Percentiles rank a stretch among this genome's conserved stretches.
These are phyloP conservation scores for Pistacia atlantica DNA, from an alignment of 345 rosid species.

Conservation along the genomic window DNA sequence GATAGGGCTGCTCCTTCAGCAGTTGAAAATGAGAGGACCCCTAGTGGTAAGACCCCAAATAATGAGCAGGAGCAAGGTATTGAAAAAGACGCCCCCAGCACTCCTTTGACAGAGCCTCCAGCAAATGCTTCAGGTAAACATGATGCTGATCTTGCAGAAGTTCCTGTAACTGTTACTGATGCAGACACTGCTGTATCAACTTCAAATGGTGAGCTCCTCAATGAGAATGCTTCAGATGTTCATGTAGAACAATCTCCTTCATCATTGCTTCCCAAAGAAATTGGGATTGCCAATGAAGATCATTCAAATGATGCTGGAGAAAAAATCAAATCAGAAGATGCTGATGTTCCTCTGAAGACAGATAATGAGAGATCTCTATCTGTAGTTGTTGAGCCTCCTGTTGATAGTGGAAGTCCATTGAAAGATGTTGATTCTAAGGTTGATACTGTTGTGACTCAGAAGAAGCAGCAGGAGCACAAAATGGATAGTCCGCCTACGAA, in stretches of 20 bases:
- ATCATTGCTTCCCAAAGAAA: conserved; percentile 48
- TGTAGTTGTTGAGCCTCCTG: conserved; percentile 36
- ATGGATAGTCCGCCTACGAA: conserved; percentile 44
- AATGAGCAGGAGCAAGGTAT: conserved; percentile 29
- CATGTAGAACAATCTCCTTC: conserved; percentile 36
- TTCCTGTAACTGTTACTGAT: conserved; percentile 34
- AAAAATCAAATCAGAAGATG: conserved; percentile 30
- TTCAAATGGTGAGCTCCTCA: conserved; percentile 41
- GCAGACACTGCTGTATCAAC: conserved; percentile 33
- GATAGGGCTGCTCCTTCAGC: conserved; percentile 31
- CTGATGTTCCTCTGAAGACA: conserved; percentile 43
- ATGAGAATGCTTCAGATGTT: conserved; percentile 50
- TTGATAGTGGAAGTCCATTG: conserved; percentile 34
- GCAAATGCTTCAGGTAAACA: conserved; percentile 33
- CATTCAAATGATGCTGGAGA: conserved; percentile 34
- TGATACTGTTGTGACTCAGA: conserved; percentile 44
- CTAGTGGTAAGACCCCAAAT: conserved; percentile 33
- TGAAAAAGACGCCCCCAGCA: conserved; percentile 39
- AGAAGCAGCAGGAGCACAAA: conserved; percentile 45
- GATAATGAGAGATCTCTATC: conserved; percentile 50
- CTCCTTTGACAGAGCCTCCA: conserved; percentile 33
- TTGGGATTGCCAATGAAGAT: conserved; percentile 46
- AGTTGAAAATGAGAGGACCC: conserved; percentile 45
- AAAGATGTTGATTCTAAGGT: conserved; percentile 42
- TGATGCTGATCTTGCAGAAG: conserved; percentile 41